Conservation (phyloP, 306 rosid genomes). For the cucumber (Cucumis sativus) region DNA sequence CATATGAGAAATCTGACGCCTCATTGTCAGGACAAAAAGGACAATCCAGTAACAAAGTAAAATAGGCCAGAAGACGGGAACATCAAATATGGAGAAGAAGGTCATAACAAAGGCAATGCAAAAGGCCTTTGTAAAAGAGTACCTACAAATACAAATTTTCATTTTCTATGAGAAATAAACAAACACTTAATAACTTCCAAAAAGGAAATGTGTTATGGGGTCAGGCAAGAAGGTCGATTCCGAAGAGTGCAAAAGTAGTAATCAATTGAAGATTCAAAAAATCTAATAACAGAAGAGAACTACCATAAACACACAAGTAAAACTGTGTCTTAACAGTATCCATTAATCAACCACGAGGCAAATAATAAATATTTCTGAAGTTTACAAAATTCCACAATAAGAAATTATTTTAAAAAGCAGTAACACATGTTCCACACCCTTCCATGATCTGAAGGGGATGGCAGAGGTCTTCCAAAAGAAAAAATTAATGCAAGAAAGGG, state of each 20-base stretch:
- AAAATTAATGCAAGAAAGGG: not conserved
- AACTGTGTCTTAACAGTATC: not conserved
- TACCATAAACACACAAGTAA: not conserved
- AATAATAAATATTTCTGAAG: not conserved
- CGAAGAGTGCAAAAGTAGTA: not conserved
- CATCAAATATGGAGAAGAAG: slow-evolving; percentile 77
- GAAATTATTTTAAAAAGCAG: not conserved
- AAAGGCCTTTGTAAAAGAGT: slow-evolving; percentile 81
- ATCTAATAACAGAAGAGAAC: not conserved
- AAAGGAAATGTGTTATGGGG: not conserved
- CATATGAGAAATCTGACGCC: slow-evolving; percentile 92
- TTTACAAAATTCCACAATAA: not conserved
- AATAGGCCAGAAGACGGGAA: slow-evolving; percentile 95
- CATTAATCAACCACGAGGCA: not conserved
- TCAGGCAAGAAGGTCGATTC: not conserved
- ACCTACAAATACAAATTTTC: slow-evolving; percentile 27
- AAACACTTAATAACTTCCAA: not conserved
- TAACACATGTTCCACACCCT: not conserved
- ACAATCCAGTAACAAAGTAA: slow-evolving; percentile 82
- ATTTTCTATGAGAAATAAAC: not conserved
- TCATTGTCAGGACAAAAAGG: slow-evolving; percentile 81
- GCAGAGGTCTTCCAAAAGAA: not conserved
- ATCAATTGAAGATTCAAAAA: not conserved
- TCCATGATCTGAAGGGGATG: not conserved
- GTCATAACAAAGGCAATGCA: slow-evolving; percentile 77